Evolutionary conservation across 1,139 yeast species (phyloP), one percentile per base, ranked within the genome.

Genomic region (Lipomyces yarrowii): DNA sequence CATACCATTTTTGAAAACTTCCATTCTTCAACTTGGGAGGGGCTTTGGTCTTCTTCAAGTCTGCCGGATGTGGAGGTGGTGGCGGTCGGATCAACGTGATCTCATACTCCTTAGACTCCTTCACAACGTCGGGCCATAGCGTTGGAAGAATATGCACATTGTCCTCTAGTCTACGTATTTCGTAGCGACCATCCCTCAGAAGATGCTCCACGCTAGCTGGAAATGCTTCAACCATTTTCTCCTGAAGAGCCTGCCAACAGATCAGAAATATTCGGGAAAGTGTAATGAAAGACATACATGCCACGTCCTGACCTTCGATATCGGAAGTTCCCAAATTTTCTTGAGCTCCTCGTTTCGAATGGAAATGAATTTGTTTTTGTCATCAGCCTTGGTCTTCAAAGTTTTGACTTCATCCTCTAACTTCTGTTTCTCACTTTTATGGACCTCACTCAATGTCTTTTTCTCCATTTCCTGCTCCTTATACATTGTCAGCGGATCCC

Each of bases 21-120:
- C 58, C 58, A 7, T 26, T 56, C 32, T 23, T 56, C n/a, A 21
- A 13, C 5, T 39, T 15, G n/a, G 30, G 11, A 54, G 32, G 53
- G 58, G 21, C 21, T 5, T 42, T 42, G 10, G 10, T 42, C 48
- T 42, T 42, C 48, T 42, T 42, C 11, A 18, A 10, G 48, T 7
- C 11, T 3, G 48, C 4, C 18, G 58, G 54, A 26, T 54, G 18
- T 13, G 30, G 18, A 26, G 55, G 55, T 3, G 26, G 15, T 2
- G 59, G 62, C 33, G 62, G 62, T 11, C 30, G 62, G 15, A 37
- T 53, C 23, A 59, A 26, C 13, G 37, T 21, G n/a, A 59, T 37
- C 39, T 59, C 62, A n/a, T 59, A 59, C 35, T 59, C 62, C 48
- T 23, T 51, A 8, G 39, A 33, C 23, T 59, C 62, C 42, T 30